These are phyloP conservation scores for Euphorbia celastroides DNA, from an alignment of 441 rosid genomes.

Conservation along the genomic window DNA sequence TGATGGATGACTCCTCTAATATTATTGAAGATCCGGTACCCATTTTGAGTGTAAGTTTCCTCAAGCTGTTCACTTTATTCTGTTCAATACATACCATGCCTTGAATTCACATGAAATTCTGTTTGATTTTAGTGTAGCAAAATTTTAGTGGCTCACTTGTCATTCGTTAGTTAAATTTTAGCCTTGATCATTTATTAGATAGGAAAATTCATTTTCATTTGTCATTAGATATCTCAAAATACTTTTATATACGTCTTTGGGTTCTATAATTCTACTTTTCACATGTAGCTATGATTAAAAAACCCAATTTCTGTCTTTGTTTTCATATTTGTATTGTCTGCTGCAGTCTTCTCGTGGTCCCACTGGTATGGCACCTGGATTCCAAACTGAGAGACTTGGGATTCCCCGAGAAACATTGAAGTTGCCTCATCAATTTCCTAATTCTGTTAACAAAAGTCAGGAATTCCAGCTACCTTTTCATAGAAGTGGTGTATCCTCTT, in stretches of 20 bases:
- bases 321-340: constrained; percentile 16
- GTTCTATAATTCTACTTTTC: background rate
- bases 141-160: background rate
- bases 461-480: constrained; percentile 39
- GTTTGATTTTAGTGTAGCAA: background rate
- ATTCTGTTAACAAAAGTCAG: constrained; percentile 39
- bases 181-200: background rate
- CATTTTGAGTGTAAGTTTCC: constrained; percentile 36
- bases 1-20: constrained; percentile 34
- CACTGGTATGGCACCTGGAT: constrained; percentile 22
- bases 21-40: constrained; percentile 31
- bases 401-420: constrained; percentile 46
- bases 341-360: constrained; percentile 44
- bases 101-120: background rate
- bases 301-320: constrained; percentile 3
- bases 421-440: constrained; percentile 31
- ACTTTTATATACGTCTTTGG: background rate
- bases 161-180: background rate
- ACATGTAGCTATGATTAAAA: background rate
- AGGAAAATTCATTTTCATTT: background rate
- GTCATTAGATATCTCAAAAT: background rate
- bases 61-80: constrained; percentile 10
- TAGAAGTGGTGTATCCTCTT: constrained; percentile 35
- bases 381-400: constrained; percentile 31
- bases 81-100: constrained; percentile 5